Base-by-base conservation (phyloP, 2,329 filamentous ascomycete species). In the Massarina eburnea region DNA sequence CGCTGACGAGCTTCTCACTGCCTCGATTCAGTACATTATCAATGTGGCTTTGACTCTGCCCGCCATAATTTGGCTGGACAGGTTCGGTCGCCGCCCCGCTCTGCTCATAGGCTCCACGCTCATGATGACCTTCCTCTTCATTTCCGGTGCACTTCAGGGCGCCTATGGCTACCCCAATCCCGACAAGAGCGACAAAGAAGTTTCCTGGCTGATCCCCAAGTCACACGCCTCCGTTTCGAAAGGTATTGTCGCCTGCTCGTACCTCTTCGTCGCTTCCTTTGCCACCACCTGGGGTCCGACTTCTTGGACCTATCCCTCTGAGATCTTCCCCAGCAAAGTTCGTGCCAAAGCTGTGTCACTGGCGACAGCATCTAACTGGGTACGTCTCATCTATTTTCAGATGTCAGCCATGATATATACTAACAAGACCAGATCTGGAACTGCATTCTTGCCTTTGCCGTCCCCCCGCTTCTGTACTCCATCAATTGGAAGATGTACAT, bases 1-100 rank as follows among this genome's bases (percentile, higher is more conserved):
- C 40, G 76, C 73, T 1, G 76, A 79, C 14, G 77, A 80, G 3
- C 73, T 85, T 7, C 70, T 82, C n/a, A 81, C 81, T 1, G 78
- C 81, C 0, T 79, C 79, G 0, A 82, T 85, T 18, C 80, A 84
- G 58, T 85, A 84, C 56, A 75, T 85, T 46, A 82, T 86, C 66
- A 85, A 85, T 57, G 80, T 84, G 0, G 71, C 72, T 14, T 70
- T 83, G 49, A 84, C 83, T 0, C 66, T 84, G 1, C 80, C 82
- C 0, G 81, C 81, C 12, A 81, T 85, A 24, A 45, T 83, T 9
- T 84, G 76, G 59, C 74, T 85, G 37, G 83, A 86, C 62, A 76
- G 71, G 49, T 74, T 79, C 53, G 81, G 82, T 33, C 80, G 83
- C 8, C 79, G 83, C 1, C 77, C 76, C 0, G 72, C 80, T 0